Base-by-base conservation (phyloP, 768 basidiomycete genomes). In the Hydnomerulius pinastri region DNA sequence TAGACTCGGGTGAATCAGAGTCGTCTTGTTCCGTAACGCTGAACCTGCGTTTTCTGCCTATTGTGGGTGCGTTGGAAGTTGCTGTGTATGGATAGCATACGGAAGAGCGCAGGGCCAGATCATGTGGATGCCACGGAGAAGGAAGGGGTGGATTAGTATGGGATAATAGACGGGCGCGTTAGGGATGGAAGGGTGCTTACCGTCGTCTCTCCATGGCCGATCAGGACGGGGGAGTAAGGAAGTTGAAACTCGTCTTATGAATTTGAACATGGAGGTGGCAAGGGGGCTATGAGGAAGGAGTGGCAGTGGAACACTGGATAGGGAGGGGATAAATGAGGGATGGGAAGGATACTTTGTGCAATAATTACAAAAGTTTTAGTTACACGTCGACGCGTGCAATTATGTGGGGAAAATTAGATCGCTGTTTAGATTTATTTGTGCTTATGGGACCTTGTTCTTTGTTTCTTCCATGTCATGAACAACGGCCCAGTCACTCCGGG, bases 201-300 rank as follows among this genome's bases (percentile, higher is more conserved):
- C 82, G 64, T 90, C 87, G 48, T 90, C 86, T 58, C 78, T 77
- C 88, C 87, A 89, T 28, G 86, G 85, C 51, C 85, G 76, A 67
- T 89, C 87, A 21, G 83, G 78, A 46, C 87, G 80, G 23, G 84
- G 82, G 58, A 87, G 79, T 18, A 87, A 75, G 12, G 83, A 82
- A 60, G 78, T 76, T 0, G 87, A 89, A 53, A 89, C 82, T 38
- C 86, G 82, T 57, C 87, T 78, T 56, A 90, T 69, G 56, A 90
- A 74, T 55, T 78, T 77, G 70, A 87, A 87, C 87, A 90, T 71
- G 48, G 30, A 35, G 25, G 39, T 36, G 8, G 25, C 27, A 45
- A 27, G 45, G 30, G 23, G 40, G 23, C 20, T 6, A 21, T 15
- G 21, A 37, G 32, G 46, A 36, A n/a, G 39, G 2, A 32, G 37